A percentile compares a stretch with the other conserved stretches of the same genome.
Conservation (phyloP, 2,329 filamentous ascomycete genomes). For the Elsinoe ampelina region DNA sequence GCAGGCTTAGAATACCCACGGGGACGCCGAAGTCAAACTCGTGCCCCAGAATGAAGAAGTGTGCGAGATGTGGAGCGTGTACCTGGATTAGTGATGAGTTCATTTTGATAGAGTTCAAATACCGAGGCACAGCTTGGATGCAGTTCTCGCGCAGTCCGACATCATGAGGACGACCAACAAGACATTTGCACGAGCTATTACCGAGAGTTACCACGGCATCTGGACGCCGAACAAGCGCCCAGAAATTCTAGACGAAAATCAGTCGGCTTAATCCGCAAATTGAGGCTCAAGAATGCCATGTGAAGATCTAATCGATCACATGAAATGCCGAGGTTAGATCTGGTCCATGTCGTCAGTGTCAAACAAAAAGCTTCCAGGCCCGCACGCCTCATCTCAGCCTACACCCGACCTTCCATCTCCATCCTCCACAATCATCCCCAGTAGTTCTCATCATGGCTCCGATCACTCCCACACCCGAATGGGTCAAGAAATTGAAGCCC, state of each 20-base stretch:
- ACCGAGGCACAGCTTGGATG: neutral
- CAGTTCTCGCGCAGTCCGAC: neutral
- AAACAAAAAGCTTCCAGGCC: slow-evolving; percentile 6
- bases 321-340: neutral
- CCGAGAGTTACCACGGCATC: slow-evolving; percentile 7
- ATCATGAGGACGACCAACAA: neutral
- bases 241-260: slow-evolving; percentile 7
- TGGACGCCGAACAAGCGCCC: neutral
- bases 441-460: slow-evolving; percentile 15
- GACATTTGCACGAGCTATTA: neutral
- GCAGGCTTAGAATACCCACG: neutral
- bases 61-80: neutral
- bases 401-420: neutral
- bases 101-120: slow-evolving; percentile 3
- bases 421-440: neutral
- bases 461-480: slow-evolving; percentile 37
- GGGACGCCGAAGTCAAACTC: neutral
- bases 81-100: slow-evolving; percentile 9
- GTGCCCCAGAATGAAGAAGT: neutral
- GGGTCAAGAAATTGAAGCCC: slow-evolving; percentile 59
- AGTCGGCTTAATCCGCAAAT: neutral
- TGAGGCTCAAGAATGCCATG: slow-evolving; percentile 7
- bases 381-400: neutral
- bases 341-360: neutral
- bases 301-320: slow-evolving; percentile 11